Evolutionary conservation across 495 filamentous ascomycete species (phyloP).

Genomic region (Annulohypoxylon maeteangense): DNA sequence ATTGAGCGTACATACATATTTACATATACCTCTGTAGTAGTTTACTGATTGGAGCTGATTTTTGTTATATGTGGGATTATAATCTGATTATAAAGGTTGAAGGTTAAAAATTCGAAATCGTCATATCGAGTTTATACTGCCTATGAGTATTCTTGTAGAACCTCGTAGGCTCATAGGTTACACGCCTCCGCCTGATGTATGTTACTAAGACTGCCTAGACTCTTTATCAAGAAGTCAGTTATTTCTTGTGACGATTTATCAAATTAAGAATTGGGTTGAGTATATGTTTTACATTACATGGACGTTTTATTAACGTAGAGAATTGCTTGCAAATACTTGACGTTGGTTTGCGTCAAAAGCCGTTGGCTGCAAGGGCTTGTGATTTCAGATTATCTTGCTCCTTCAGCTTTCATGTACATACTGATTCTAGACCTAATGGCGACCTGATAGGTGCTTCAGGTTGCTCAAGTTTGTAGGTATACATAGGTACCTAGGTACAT

Average conservation of each 20-base stretch:
- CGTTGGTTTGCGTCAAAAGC: background rate
- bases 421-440: background rate
- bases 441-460: background rate
- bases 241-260: too few species aligned
- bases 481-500: background rate
- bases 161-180: background rate
- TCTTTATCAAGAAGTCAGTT: too few species aligned
- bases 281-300: background rate
- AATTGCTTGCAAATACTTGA: background rate
- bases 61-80: background rate
- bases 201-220: background rate
- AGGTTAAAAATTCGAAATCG: background rate
- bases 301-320: too few species aligned
- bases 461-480: background rate
- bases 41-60: background rate
- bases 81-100: background rate
- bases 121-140: background rate
- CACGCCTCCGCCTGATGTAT: background rate
- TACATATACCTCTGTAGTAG: background rate
- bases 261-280: too few species aligned
- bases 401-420: background rate
- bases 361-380: background rate
- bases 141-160: background rate
- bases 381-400: background rate
- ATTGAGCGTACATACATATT: conserved; percentile 61